A percentile compares a stretch with the other conserved stretches of the same genome.
Evolutionary conservation across 2,329 filamentous ascomycete genomes (phyloP).

Genomic region (Catunica adiposa): DNA sequence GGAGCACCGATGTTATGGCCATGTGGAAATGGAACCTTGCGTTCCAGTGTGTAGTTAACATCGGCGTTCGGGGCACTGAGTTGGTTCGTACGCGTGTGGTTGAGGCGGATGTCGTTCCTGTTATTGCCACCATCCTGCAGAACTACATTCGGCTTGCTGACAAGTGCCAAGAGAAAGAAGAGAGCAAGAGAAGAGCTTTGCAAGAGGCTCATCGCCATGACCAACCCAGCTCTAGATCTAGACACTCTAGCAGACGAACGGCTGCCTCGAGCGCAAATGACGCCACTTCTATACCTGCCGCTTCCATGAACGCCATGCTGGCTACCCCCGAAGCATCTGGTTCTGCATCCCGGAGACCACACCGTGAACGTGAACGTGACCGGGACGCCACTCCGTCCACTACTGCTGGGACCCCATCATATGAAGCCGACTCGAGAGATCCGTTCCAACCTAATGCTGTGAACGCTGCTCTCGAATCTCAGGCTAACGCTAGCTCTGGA

Average conservation of each 20-base stretch:
- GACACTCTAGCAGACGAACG: slow-evolving; percentile 25
- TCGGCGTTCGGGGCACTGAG: slow-evolving; percentile 90
- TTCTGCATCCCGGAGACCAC: not conserved
- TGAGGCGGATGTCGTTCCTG: slow-evolving; percentile 96
- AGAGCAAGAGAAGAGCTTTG: slow-evolving; percentile 33
- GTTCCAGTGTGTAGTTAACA: slow-evolving; percentile 98
- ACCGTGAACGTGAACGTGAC: not conserved
- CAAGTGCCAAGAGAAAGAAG: slow-evolving; percentile 64
- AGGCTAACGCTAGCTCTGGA: not conserved
- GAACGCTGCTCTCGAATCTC: slow-evolving; percentile 1
- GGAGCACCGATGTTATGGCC: slow-evolving; percentile 97
- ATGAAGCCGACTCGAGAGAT: not conserved
- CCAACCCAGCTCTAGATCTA: slow-evolving; percentile 18
- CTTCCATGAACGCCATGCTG: not conserved
- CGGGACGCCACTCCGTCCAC: not conserved
- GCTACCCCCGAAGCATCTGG: not conserved
- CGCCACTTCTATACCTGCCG: not conserved
- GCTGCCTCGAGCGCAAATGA: not conserved
- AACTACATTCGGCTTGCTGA: slow-evolving; percentile 97
- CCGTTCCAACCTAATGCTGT: not conserved
- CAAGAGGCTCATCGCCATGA: slow-evolving; percentile 21
- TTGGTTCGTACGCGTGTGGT: slow-evolving; percentile 86
- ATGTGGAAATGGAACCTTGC: slow-evolving; percentile 99
- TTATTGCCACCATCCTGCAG: slow-evolving; percentile 93
- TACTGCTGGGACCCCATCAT: not conserved